Percentiles rank a stretch among this genome's conserved stretches.
phyloP scores from a whole-genome alignment of 2,329 filamentous ascomycete species.

The Emergomyces pasteurianus region DNA sequence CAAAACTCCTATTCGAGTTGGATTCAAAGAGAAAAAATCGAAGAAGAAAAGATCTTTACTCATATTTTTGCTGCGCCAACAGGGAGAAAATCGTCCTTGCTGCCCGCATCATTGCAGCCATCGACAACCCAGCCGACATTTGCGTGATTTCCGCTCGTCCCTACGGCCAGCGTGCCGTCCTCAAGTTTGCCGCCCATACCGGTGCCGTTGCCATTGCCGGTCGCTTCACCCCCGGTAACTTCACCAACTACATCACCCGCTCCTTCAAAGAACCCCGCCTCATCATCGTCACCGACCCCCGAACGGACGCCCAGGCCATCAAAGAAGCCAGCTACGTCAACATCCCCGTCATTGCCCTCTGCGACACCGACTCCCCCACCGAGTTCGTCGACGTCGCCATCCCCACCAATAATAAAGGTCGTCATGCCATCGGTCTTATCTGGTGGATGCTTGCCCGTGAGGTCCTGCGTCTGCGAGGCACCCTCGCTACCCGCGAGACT shows the following conservation, averaged over 20 bases:
- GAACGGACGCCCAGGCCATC: constrained; percentile 99
- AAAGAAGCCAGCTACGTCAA: constrained; percentile 99
- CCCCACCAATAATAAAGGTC: constrained; percentile 99
- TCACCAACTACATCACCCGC: constrained; percentile 99
- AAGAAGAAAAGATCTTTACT: not conserved
- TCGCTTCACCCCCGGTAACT: constrained; percentile 99
- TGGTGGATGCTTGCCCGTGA: constrained; percentile 99
- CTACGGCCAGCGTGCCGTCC: constrained; percentile 97
- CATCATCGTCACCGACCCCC: constrained; percentile 98
- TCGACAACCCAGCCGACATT: constrained; percentile 99
- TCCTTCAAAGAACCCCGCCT: constrained; percentile 99
- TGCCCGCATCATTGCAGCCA: constrained; percentile 94
- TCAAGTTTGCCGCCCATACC: constrained; percentile 99
- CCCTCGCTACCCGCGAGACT: constrained; percentile 86
- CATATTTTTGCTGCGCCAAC: constrained; percentile 8
- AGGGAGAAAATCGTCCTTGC: constrained; percentile 99
- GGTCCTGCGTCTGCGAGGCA: constrained; percentile 96
- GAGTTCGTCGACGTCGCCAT: constrained; percentile 99
- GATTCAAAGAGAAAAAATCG: not conserved
- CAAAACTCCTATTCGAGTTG: not conserved
- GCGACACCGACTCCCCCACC: constrained; percentile 98
- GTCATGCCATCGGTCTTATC: constrained; percentile 93
- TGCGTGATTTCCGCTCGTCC: constrained; percentile 99
- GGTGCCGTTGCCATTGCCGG: constrained; percentile 96
- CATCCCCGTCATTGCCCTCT: constrained; percentile 98